These are phyloP conservation scores for Lyophyllum atratum DNA, from an alignment of 768 basidiomycete species.

Conservation along the genomic window DNA sequence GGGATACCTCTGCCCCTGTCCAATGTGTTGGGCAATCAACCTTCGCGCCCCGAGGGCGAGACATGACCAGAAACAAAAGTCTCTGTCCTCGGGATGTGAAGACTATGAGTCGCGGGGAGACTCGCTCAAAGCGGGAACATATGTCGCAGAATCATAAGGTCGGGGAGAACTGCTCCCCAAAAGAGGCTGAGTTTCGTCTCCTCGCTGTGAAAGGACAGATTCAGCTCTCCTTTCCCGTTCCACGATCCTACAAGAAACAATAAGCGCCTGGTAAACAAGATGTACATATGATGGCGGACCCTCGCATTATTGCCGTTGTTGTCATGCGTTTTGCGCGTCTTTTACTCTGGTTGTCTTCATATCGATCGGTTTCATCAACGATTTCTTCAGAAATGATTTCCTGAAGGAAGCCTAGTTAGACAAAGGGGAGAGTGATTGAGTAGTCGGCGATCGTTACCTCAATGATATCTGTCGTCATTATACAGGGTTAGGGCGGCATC, in stretches of 20 bases:
- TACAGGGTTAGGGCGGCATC: background rate
- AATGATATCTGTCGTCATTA: slow-evolving; percentile 59
- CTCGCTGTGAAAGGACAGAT: slow-evolving; percentile 18
- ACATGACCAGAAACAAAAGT: too few relatives aligned
- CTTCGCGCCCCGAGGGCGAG: too few relatives aligned
- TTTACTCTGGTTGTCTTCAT: slow-evolving; percentile 85
- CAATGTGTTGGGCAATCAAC: too few relatives aligned
- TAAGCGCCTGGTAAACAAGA: background rate
- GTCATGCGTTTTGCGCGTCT: slow-evolving; percentile 68
- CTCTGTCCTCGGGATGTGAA: background rate
- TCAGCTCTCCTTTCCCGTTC: slow-evolving; percentile 47
- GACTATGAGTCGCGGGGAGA: background rate
- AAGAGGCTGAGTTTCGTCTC: slow-evolving; percentile 38
- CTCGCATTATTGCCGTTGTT: slow-evolving; percentile 77
- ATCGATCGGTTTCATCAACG: slow-evolving; percentile 92
- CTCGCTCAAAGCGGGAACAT: slow-evolving; percentile 9
- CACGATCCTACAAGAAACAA: slow-evolving; percentile 44
- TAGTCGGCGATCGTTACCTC: slow-evolving; percentile 46
- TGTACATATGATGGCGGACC: slow-evolving; percentile 48
- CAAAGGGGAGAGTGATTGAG: background rate
- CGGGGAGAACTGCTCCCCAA: slow-evolving; percentile 17
- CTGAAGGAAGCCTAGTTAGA: slow-evolving; percentile 31
- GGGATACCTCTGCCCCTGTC: too few relatives aligned
- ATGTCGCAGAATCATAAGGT: background rate
- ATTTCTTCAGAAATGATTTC: slow-evolving; percentile 98